Evolutionary conservation across 495 filamentous ascomycete genomes (phyloP).

Genomic region (Neurospora tetrasperma): DNA sequence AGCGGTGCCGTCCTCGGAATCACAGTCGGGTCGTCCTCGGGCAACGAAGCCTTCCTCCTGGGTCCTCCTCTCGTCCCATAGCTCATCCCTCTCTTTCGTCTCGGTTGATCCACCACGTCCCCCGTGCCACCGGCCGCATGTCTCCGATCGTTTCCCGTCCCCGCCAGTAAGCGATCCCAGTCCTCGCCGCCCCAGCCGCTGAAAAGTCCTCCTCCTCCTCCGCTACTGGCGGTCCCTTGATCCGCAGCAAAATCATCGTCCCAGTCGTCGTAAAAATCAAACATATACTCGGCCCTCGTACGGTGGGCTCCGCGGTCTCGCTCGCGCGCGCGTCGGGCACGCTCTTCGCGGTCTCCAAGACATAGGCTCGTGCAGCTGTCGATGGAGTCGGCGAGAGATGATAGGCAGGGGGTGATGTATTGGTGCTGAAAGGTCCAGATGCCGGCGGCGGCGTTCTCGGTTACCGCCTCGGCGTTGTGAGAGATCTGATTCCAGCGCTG

Average conservation of each 20-base stretch:
- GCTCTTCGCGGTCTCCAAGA: slow-evolving; percentile 63
- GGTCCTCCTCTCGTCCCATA: slow-evolving; percentile 63
- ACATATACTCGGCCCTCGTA: slow-evolving; percentile 67
- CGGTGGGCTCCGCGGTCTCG: slow-evolving; percentile 39
- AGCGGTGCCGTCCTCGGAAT: slow-evolving; percentile 80
- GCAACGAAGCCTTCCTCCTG: slow-evolving; percentile 54
- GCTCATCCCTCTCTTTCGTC: slow-evolving; percentile 72
- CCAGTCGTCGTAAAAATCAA: slow-evolving; percentile 99
- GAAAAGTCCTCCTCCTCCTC: slow-evolving; percentile 42
- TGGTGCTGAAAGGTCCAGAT: slow-evolving; percentile 81
- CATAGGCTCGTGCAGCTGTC: slow-evolving; percentile 62
- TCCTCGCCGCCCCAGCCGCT: slow-evolving; percentile 57
- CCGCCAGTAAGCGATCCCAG: slow-evolving; percentile 76
- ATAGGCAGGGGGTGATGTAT: slow-evolving; percentile 76
- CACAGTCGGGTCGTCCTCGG: slow-evolving; percentile 73
- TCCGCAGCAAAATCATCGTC: slow-evolving; percentile 62
- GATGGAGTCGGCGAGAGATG: slow-evolving; percentile 52
- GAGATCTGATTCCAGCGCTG: slow-evolving; percentile 90
- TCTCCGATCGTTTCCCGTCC: slow-evolving; percentile 47
- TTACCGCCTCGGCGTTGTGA: slow-evolving; percentile 83
- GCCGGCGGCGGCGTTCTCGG: slow-evolving; percentile 77
- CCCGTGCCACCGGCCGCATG: slow-evolving; percentile 16
- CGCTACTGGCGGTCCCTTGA: slow-evolving; percentile 20
- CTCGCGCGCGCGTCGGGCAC: slow-evolving; percentile 52
- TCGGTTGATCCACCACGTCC: slow-evolving; percentile 53